phyloP scores from a whole-genome alignment of 1,139 yeast species.

The Candida buenavistaensis region DNA sequence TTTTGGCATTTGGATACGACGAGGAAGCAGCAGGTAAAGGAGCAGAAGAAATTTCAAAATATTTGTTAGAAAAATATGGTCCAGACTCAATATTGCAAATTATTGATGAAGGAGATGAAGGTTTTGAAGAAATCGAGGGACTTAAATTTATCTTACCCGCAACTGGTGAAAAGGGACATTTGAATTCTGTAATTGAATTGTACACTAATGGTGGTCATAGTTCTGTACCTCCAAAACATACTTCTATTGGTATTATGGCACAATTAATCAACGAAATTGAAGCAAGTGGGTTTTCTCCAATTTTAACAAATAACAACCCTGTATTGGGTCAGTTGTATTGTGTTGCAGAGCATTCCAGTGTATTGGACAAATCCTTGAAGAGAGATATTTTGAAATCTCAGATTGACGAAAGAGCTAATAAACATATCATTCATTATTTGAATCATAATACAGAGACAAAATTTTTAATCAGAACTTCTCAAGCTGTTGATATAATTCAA shows the following conservation, averaged over 20 bases:
- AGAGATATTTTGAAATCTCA: constrained; percentile 43
- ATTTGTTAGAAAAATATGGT: constrained; percentile 36
- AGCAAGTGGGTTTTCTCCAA: constrained; percentile 31
- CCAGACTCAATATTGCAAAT: constrained; percentile 40
- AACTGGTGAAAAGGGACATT: constrained; percentile 49
- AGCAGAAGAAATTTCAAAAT: constrained; percentile 30
- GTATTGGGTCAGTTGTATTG: constrained; percentile 42
- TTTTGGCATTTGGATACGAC: constrained; percentile 50
- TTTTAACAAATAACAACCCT: constrained; percentile 43
- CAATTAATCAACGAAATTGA: constrained; percentile 41
- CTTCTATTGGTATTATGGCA: constrained; percentile 47
- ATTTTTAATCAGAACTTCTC: constrained; percentile 59
- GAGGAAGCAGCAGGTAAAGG: constrained; percentile 47
- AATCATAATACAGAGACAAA: constrained; percentile 22
- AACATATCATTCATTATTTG: constrained; percentile 38
- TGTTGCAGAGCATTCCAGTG: constrained; percentile 39
- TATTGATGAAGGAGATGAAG: constrained; percentile 47
- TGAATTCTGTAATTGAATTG: constrained; percentile 38
- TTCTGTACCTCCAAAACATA: constrained; percentile 48
- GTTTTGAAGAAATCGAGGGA: constrained; percentile 38
- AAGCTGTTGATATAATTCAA: constrained; percentile 64
- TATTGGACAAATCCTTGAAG: constrained; percentile 29
- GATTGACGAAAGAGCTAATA: constrained; percentile 40
- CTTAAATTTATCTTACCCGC: constrained; percentile 55
- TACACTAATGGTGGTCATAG: constrained; percentile 52